These are phyloP conservation scores for Rosa chinensis DNA, from an alignment of 306 rosid species.

Conservation along the genomic window DNA sequence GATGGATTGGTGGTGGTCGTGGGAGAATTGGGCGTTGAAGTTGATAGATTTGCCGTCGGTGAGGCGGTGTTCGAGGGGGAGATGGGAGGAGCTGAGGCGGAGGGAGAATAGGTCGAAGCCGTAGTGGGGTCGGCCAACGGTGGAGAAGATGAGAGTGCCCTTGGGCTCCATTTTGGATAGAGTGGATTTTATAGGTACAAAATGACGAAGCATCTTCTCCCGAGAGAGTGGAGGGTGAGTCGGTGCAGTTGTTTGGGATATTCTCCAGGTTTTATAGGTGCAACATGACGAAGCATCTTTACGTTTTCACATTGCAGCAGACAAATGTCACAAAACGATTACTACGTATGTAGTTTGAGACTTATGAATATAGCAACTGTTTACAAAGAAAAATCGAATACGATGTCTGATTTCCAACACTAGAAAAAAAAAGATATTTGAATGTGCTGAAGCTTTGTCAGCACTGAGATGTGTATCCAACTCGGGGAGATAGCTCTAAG, in stretches of 20 bases:
- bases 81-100: constrained; percentile 21
- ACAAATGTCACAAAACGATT: no score
- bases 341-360: no score
- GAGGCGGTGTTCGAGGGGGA: constrained; percentile 44
- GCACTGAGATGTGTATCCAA: no score
- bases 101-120: constrained; percentile 75
- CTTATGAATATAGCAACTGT: no score
- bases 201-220: no score
- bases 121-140: constrained; percentile 56
- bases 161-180: constrained; percentile 29
- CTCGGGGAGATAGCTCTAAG: no score
- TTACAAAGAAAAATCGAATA: no score
- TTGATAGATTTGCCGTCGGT: constrained; percentile 75
- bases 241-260: neutral
- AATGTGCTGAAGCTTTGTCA: no score
- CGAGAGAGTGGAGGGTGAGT: neutral
- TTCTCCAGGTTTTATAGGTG: neutral
- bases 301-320: neutral
- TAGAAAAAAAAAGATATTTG: no score
- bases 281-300: neutral
- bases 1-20: constrained; percentile 23
- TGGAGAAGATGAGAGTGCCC: constrained; percentile 62
- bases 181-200: neutral
- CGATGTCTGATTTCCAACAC: no score
- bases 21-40: constrained; percentile 68